Conservation (phyloP, 306 rosid species). For the Lotus japonicus region DNA sequence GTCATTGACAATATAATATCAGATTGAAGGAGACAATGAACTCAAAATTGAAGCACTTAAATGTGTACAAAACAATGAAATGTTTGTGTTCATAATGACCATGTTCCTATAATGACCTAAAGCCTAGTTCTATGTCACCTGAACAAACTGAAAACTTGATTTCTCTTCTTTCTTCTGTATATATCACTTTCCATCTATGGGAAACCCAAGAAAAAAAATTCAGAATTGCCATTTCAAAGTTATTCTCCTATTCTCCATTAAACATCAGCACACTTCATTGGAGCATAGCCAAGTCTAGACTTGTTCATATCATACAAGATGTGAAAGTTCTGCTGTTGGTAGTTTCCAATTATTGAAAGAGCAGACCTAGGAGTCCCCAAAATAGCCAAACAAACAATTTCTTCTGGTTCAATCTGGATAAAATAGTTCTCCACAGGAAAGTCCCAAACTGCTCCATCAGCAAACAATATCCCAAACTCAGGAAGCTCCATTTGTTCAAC, state of each 20-base stretch:
- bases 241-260: conserved; percentile 18
- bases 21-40: background rate
- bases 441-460: conserved; percentile 73
- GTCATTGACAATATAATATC: background rate
- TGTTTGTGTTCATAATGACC: background rate
- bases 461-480: conserved; percentile 51
- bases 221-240: conserved; percentile 11
- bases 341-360: conserved; percentile 74
- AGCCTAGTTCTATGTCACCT: conserved; percentile 8
- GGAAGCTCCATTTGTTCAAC: conserved; percentile 52
- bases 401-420: conserved; percentile 51
- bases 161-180: background rate
- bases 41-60: conserved; percentile 14
- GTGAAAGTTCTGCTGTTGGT: conserved; percentile 87
- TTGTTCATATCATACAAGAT: conserved; percentile 61
- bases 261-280: conserved; percentile 67
- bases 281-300: conserved; percentile 69
- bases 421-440: conserved; percentile 79
- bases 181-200: background rate
- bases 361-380: conserved; percentile 56
- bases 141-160: background rate
- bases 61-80: conserved; percentile 14
- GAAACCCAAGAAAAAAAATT: background rate
- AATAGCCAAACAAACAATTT: conserved; percentile 61
- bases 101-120: conserved; percentile 1